A percentile compares a stretch with the other conserved stretches of the same genome.
phyloP scores from a whole-genome alignment of 306 rosid species.

The Begonia loranthoides region DNA sequence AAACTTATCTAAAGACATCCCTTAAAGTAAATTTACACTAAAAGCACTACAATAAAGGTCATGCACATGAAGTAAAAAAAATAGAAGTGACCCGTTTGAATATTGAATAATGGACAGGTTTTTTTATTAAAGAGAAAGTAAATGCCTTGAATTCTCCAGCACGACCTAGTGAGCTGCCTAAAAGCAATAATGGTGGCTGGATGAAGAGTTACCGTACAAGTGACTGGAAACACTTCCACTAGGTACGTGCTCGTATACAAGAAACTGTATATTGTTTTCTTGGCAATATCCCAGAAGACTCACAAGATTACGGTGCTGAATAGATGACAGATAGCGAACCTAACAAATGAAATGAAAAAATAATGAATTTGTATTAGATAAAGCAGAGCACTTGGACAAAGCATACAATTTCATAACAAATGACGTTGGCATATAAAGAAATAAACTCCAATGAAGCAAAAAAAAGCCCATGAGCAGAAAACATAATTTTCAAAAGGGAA shows the following conservation, averaged over 20 bases:
- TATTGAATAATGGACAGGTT: background rate
- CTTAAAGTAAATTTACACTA: background rate
- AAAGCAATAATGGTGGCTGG: constrained; percentile 9
- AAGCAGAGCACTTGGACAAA: no score
- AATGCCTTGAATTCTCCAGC: background rate
- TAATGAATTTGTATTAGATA: no score
- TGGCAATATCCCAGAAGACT: constrained; percentile 90
- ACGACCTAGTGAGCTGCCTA: background rate
- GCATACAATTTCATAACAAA: no score
- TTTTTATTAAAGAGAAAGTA: background rate
- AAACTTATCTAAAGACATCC: constrained; percentile 4
- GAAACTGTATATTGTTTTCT: constrained; percentile 76
- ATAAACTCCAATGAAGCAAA: no score
- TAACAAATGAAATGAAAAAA: constrained; percentile 15
- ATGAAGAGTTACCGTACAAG: constrained; percentile 68
- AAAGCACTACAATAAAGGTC: background rate
- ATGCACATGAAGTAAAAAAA: constrained; percentile 1
- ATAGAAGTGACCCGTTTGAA: background rate
- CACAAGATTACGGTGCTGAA: constrained; percentile 69
- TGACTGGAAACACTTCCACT: constrained; percentile 88
- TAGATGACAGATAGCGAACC: constrained; percentile 76
- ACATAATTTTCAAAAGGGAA: no score
- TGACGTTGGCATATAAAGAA: no score
- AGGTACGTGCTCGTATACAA: constrained; percentile 71
- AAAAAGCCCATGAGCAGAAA: no score